Base-by-base conservation (phyloP, 2,329 filamentous ascomycete genomes). In the Neofusicoccum cordaticola region DNA sequence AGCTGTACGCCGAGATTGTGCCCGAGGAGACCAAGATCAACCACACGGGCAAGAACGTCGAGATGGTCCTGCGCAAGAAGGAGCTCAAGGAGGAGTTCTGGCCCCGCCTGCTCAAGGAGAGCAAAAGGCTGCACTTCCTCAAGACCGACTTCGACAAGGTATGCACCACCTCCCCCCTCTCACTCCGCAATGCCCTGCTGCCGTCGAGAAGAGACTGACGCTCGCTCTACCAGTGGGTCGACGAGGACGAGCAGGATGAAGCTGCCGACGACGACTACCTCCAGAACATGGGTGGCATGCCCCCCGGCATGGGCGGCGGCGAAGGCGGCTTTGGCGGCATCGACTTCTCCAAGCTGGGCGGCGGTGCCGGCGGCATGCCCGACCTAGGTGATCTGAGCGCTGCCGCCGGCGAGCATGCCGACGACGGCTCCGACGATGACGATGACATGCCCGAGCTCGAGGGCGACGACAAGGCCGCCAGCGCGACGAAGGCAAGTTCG, bases 91-190 rank as follows among this genome's bases (percentile, higher is more conserved):
- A 92, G 75, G 92, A 95, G 81, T 98, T 90, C 87, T 99, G 95
- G 95, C 93, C 93, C 68, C 88, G 95, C 69, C 86, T 99, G 74
- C 85, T 97, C 77, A 97, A 97, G 88, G 91, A 94, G 67, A 80
- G 83, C 71, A 90, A 92, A 85, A 97, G 92, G 84, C 82, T 91
- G 63, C 95, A 98, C 83, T 99, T 93, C 87, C 82, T 99, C 75
- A 97, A 97, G 89, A 98, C 95, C 69, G 90, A 99, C 83, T 99
- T 99, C 73, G 93, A 97, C 84, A 97, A 97, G 90, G 88, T 90
- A 77, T 66, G 31, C 19, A 37, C 22, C 8, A 50, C 27, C 9
- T 51, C 15, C 4, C 60, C 11, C 15, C 34, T 51, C 13, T 48
- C 53, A 19, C 45, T 19, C 13, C 27, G 2, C n/a, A 27, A 31